Base-by-base conservation (phyloP, 768 basidiomycete species). In the Suillus decipiens region DNA sequence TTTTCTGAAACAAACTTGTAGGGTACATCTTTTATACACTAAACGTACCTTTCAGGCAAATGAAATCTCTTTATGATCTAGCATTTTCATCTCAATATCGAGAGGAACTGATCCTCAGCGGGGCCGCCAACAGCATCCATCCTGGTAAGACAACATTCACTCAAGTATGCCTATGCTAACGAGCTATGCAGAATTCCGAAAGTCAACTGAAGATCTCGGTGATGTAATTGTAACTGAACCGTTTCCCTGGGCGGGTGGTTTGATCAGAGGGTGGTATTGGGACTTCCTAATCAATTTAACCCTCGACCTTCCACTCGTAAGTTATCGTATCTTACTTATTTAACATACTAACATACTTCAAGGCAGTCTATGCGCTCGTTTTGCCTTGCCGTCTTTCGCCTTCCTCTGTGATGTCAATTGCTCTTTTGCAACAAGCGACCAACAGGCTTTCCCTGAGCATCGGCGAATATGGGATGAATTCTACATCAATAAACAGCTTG, bases 11-110 rank as follows among this genome's bases (percentile, higher is more conserved):
- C 8, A 11, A 48, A 61, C 37, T 31, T 36, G 42, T 51, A 81
- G 81, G 77, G 2, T 83, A 77, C 64, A 69, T 78, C 3, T 80
- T 79, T 61, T 80, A 76, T 75, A 76, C 78, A 1, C 70, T 70
- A 4, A 77, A 81, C 62, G 7, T 24, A 0, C 64, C 73, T 59
- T 84, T 78, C 63, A 70, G 76, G 60, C 72, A 75, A n/a, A 73
- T 82, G 56, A 72, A 75, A 33, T 61, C 72, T 14, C 73, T 83
- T 14, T 79, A 79, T 62, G 68, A 70, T 1, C 73, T 80, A n/a
- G 68, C 78, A 1, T 83, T 82, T 56, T 73, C 75, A 37, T 60
- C 64, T 0, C 64, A 71, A 14, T 79, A 78, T 62, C 73, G 78
- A 37, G 63, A 72, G 14, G 73, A 76, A 22, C 54, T 83, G 7